phyloP scores from a whole-genome alignment of 176 grass and related monocot genomes.

The Cenchrus americanus region DNA sequence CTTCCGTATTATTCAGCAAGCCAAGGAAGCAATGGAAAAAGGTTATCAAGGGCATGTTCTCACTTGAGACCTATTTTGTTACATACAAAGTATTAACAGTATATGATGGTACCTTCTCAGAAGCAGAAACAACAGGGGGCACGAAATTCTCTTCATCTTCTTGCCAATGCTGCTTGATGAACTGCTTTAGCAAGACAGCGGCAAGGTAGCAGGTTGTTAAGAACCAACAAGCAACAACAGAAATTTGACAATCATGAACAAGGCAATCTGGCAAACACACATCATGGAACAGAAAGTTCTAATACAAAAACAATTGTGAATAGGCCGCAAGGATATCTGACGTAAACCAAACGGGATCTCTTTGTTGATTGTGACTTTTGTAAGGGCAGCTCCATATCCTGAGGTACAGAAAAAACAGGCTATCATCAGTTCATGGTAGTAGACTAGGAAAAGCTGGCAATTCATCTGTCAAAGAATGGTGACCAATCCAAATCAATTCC shows the following conservation, averaged over 20 bases:
- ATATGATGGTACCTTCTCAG: slow-evolving; percentile 70
- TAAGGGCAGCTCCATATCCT: slow-evolving; percentile 96
- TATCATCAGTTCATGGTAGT: slow-evolving; percentile 14
- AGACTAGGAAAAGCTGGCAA: background rate
- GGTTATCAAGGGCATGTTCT: slow-evolving; percentile 7
- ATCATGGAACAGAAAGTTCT: background rate
- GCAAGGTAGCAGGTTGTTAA: slow-evolving; percentile 77
- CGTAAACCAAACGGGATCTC: slow-evolving; percentile 83
- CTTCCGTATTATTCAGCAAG: background rate
- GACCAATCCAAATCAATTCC: slow-evolving; percentile 13
- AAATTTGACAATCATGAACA: background rate
- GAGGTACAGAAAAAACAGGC: slow-evolving; percentile 30
- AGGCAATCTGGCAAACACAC: background rate
- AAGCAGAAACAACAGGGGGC: slow-evolving; percentile 72
- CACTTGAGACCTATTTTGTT: background rate
- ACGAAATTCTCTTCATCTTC: slow-evolving; percentile 91
- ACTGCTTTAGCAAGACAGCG: slow-evolving; percentile 95
- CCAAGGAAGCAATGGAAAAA: background rate
- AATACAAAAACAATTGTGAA: background rate
- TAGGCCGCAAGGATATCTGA: slow-evolving; percentile 80
- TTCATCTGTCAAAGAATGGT: background rate
- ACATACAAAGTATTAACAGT: background rate
- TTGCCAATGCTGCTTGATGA: slow-evolving; percentile 96
- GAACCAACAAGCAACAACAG: slow-evolving; percentile 35
- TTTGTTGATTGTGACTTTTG: slow-evolving; percentile 81